Percentiles rank a stretch among this genome's conserved stretches.
Conservation (phyloP, 805 yeast genomes). For the Starmerella etchellsii region DNA sequence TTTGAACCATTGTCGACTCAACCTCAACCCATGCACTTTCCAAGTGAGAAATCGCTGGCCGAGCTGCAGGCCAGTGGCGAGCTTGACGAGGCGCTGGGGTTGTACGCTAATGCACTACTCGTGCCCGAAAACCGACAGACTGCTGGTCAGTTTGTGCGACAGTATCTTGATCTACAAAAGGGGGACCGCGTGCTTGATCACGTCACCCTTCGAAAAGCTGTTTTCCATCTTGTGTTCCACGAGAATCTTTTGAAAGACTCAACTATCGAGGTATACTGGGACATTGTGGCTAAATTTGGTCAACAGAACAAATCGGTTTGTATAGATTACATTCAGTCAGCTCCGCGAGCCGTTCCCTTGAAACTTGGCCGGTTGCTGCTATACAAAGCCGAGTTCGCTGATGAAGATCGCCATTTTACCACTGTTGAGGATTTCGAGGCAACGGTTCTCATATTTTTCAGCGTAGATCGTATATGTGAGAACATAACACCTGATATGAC, state of each 20-base stretch:
- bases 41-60: background rate
- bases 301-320: conserved; percentile 12
- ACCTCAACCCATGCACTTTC: conserved; percentile 7
- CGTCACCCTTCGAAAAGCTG: conserved; percentile 10
- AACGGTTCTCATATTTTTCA: conserved; percentile 30
- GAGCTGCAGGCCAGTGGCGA: background rate
- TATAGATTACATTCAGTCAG: conserved; percentile 5
- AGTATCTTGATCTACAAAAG: background rate
- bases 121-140: background rate
- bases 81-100: conserved; percentile 3
- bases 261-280: conserved; percentile 22
- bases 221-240: conserved; percentile 6
- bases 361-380: conserved; percentile 13
- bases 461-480: conserved; percentile 1
- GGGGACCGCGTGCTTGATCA: background rate
- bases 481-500: conserved; percentile 7
- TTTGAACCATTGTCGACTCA: no score
- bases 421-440: conserved; percentile 28
- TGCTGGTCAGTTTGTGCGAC: background rate
- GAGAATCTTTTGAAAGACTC: conserved; percentile 6
- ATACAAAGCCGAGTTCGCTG: conserved; percentile 12
- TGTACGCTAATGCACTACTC: conserved; percentile 2
- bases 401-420: background rate
- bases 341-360: conserved; percentile 14
- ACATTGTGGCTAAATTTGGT: conserved; percentile 20